Percentiles rank a stretch among this genome's conserved stretches.
These are phyloP conservation scores for Puya raimondii DNA, from an alignment of 176 grass and related monocot species.

Conservation along the genomic window DNA sequence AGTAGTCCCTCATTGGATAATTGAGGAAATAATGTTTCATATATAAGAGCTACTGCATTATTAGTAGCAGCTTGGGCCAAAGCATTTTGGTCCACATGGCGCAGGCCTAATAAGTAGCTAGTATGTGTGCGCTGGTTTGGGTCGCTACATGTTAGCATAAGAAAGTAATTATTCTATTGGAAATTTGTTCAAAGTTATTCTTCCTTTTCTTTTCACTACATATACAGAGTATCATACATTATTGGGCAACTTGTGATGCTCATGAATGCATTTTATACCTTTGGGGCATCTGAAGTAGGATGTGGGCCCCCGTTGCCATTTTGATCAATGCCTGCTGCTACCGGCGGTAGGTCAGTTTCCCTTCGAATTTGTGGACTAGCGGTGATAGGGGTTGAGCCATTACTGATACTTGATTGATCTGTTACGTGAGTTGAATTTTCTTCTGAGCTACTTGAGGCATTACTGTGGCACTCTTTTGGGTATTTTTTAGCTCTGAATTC, in stretches of 20 bases:
- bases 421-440: conserved; percentile 29
- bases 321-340: neutral
- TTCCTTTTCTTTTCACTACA: neutral
- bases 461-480: neutral
- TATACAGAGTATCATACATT: neutral
- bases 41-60: no score
- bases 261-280: conserved; percentile 11
- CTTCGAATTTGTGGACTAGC: conserved; percentile 7
- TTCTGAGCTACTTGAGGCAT: conserved; percentile 19
- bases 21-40: no score
- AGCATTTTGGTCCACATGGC: no score
- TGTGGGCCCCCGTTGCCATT: neutral
- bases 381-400: conserved; percentile 24
- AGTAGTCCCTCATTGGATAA: no score
- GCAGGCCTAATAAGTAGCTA: no score
- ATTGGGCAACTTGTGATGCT: neutral
- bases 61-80: no score
- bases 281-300: conserved; percentile 3
- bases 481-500: conserved; percentile 8
- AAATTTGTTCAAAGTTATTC: neutral
- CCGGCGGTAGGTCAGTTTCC: neutral
- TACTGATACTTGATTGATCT: conserved; percentile 35
- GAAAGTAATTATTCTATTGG: no score
- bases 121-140: no score
- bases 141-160: no score